Percentiles rank a stretch among this genome's conserved stretches.
Evolutionary conservation across 257 asterid genomes (phyloP).

Genomic region (Osmanthus fragrans): DNA sequence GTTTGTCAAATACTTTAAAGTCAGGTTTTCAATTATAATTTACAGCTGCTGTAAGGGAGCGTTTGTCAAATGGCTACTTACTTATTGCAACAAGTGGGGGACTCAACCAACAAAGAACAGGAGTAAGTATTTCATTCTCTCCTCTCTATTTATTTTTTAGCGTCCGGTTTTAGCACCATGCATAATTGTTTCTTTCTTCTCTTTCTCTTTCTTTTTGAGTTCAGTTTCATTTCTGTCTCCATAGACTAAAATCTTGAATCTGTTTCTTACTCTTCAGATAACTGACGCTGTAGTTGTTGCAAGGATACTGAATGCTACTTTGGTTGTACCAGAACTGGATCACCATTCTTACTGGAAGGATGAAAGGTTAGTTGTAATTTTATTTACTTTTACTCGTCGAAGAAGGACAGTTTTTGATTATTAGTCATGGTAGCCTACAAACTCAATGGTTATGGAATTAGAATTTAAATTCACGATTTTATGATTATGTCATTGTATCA

Average conservation of each 20-base stretch:
- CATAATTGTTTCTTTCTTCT: neutral
- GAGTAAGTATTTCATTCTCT: conserved; percentile 58
- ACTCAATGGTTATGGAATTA: neutral
- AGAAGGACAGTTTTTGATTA: conserved; percentile 11
- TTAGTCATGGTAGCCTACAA: neutral
- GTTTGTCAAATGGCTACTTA: conserved; percentile 83
- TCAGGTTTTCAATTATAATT: conserved; percentile 23
- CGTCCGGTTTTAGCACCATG: conserved; percentile 15
- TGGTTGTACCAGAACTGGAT: conserved; percentile 96
- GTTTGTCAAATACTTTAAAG: neutral
- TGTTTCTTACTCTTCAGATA: conserved; percentile 57
- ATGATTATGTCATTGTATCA: neutral
- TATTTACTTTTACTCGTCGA: conserved; percentile 12
- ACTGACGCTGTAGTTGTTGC: conserved; percentile 99
- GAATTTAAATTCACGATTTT: neutral
- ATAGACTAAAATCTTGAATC: conserved; percentile 23
- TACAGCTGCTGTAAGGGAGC: conserved; percentile 76
- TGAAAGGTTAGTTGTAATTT: conserved; percentile 66
- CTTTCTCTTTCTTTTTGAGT: neutral
- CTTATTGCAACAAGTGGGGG: conserved; percentile 99
- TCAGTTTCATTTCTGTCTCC: conserved; percentile 17
- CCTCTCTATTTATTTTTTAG: conserved; percentile 4
- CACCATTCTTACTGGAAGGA: conserved; percentile 97
- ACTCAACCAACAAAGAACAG: conserved; percentile 95
- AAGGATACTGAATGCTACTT: conserved; percentile 87